Evolutionary conservation across 2,329 filamentous ascomycete genomes (phyloP), one percentile per base, ranked within the genome.

Genomic region (Microcyclosporella mali): DNA sequence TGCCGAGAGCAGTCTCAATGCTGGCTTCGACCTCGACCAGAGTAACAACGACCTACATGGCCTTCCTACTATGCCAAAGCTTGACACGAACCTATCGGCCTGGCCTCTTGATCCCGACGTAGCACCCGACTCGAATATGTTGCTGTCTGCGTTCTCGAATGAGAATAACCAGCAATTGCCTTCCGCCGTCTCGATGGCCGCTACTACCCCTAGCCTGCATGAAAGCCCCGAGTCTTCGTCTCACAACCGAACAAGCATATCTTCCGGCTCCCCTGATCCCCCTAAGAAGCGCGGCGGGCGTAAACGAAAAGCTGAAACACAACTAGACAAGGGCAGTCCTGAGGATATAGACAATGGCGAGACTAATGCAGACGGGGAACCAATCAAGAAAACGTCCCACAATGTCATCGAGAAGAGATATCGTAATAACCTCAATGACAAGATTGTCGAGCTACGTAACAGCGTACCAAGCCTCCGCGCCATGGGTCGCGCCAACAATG

Each of bases 351-450:
- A 74, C 57, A 55, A 55, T 10, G 56, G 57, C 15, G 52, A 47
- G 16, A 42, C 51, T 33, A 52, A 56, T 28, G 60, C 61, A 18
- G 62, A 60, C 17, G 62, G 60, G 30, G 71, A 59, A 17, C 75
- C 69, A 18, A 71, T 71, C 45, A 95, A 95, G 74, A 95, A 95
- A 74, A 94, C 89, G 25, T 88, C 90, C 2, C 90, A 97, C 68
- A 97, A 95, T 66, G 92, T 97, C 76, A 95, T 97, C 50, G 90
- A 97, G 69, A 97, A 95, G 74, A 75, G 90, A 53, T 97, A 97
- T 66, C 82, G 90, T 57, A 95, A 87, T 41, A 97, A 97, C 60
- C 74, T 97, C 44, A 97, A 97, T 61, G 90, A 95, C 62, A 97
- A 97, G 70, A 97, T 97, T 57, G 85, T 88, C 34, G 88, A 89